Evolutionary conservation across 2,329 filamentous ascomycete genomes (phyloP).

Genomic region (Trichoderma oligosporum): DNA sequence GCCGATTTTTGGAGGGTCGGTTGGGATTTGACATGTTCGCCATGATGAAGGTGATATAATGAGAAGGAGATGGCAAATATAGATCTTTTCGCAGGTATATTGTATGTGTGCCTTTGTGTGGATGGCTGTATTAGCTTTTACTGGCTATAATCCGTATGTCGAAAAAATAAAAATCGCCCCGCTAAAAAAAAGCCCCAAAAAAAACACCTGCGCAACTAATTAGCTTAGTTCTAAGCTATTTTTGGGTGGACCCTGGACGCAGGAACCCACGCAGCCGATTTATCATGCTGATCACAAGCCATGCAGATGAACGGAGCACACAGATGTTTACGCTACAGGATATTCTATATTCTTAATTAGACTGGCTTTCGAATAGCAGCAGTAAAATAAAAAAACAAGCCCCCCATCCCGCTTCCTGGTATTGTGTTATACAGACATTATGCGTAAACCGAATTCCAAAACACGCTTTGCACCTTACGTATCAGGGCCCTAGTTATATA

Average conservation of each 20-base stretch:
- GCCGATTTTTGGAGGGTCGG: conserved; percentile 51
- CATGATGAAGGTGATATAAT: conserved; percentile 34
- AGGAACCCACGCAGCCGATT: background rate
- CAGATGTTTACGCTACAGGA: background rate
- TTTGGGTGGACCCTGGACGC: conserved; percentile 5
- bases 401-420: background rate
- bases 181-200: background rate
- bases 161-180: conserved; percentile 15
- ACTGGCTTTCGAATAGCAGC: background rate
- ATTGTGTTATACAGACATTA: conserved; percentile 10
- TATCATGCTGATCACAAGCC: background rate
- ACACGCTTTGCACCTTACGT: conserved; percentile 5
- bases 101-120: too few species aligned
- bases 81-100: too few species aligned
- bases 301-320: background rate
- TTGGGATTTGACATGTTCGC: conserved; percentile 58
- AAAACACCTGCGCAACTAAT: background rate
- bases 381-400: background rate
- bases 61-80: background rate
- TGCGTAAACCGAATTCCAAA: conserved; percentile 5
- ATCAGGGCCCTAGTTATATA: background rate
- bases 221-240: background rate
- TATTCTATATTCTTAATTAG: background rate
- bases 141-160: background rate
- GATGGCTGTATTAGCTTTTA: too few species aligned